Evolutionary conservation across 495 filamentous ascomycete genomes (phyloP).

Genomic region (Glonium stellatum): DNA sequence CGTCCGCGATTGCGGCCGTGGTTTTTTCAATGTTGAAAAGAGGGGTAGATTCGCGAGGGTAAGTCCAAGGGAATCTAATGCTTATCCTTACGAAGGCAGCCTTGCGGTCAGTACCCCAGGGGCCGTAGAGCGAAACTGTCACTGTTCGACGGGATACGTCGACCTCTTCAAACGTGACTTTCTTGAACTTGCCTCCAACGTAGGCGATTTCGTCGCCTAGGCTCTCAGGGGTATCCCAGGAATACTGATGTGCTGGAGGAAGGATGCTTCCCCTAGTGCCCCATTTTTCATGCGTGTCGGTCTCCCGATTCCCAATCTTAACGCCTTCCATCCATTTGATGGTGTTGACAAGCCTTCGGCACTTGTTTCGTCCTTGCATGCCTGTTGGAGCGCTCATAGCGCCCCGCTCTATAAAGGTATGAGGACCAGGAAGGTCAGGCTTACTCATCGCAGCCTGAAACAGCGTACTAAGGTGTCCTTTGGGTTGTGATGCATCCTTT

Average conservation of each 20-base stretch:
- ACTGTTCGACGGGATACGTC: conserved; percentile 66
- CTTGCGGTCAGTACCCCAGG: conserved; percentile 69
- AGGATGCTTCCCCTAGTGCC: conserved; percentile 10
- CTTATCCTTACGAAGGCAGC: conserved; percentile 71
- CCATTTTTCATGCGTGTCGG: conserved; percentile 2
- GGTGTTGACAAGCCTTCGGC: conserved; percentile 58
- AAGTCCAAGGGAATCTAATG: conserved; percentile 70
- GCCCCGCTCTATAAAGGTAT: conserved; percentile 20
- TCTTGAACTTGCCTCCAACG: conserved; percentile 72
- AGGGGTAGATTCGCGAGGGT: conserved; percentile 57
- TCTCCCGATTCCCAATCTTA: conserved; percentile 58
- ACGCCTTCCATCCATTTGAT: conserved; percentile 94
- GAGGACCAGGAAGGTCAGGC: neutral
- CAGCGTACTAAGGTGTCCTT: conserved; percentile 5
- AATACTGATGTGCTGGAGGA: conserved; percentile 30
- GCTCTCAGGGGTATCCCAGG: conserved; percentile 72
- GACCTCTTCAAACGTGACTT: conserved; percentile 81
- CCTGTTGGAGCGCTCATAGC: conserved; percentile 50
- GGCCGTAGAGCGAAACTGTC: conserved; percentile 73
- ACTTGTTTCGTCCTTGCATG: conserved; percentile 55
- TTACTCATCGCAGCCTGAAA: neutral
- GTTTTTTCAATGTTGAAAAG: conserved; percentile 68
- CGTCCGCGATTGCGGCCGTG: conserved; percentile 60
- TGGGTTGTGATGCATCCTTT: neutral
- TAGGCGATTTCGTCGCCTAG: conserved; percentile 82